Evolutionary conservation across 2,329 filamentous ascomycete species (phyloP).

Genomic region (Cladosporium sp.): DNA sequence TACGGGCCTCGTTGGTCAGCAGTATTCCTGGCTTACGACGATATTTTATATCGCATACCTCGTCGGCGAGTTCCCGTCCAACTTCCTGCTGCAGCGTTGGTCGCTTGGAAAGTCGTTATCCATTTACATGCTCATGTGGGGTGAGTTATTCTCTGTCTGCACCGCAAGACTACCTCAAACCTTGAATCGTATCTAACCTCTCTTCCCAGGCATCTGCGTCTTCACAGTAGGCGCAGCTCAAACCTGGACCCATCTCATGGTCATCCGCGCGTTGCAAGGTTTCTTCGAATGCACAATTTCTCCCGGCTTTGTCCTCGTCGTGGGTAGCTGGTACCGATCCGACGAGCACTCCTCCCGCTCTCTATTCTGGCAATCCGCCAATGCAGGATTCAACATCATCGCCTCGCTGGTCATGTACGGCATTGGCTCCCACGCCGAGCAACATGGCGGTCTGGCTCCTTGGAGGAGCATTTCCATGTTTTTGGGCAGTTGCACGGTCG

Average conservation of each 20-base stretch:
- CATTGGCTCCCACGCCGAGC: conserved; percentile 23
- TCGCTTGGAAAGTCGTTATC: conserved; percentile 33
- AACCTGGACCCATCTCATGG: conserved; percentile 34
- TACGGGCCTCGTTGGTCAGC: conserved; percentile 30
- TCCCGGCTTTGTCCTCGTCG: conserved; percentile 33
- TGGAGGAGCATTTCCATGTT: conserved; percentile 29
- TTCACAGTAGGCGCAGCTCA: conserved; percentile 28
- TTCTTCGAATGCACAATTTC: conserved; percentile 37
- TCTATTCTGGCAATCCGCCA: conserved; percentile 35
- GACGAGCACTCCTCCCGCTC: conserved; percentile 33
- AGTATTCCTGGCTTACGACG: conserved; percentile 40
- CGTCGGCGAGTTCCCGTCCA: conserved; percentile 33
- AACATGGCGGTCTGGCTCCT: conserved; percentile 22
- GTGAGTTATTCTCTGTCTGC: conserved; percentile 6
- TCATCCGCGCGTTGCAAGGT: conserved; percentile 33
- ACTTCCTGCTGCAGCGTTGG: conserved; percentile 32
- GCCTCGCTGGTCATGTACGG: conserved; percentile 24
- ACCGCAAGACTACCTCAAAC: too few species aligned
- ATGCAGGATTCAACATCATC: conserved; percentile 30
- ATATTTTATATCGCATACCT: conserved; percentile 43
- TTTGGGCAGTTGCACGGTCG: conserved; percentile 22
- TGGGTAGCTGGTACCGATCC: conserved; percentile 32
- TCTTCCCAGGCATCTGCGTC: conserved; percentile 19
- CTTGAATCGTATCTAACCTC: neutral
- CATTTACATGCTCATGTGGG: conserved; percentile 33